Base-by-base conservation (phyloP, 768 basidiomycete genomes). In the Psilocybe cyanescens region DNA sequence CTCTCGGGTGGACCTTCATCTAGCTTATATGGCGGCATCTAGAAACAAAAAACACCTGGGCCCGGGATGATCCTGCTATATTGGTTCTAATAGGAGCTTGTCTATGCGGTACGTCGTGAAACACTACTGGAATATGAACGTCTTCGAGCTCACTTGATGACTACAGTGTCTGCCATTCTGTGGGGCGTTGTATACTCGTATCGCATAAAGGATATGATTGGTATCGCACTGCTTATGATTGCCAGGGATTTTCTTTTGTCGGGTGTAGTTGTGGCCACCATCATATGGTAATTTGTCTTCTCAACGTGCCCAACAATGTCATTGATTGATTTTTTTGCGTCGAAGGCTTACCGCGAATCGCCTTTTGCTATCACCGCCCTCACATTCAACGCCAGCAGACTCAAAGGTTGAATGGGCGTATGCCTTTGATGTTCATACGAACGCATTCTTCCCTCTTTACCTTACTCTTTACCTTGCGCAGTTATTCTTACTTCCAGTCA, bases 11-110 rank as follows among this genome's bases (percentile, higher is more conserved):
- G 47, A 45, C 60, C 14, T 58, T 28, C 39, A 55, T 62, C 37
- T 30, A 46, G 31, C 51, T 52, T 12, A 53, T 45, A n/a, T 46
- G 44, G n/a, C n/a, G 4, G 52, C 44, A 46, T 47, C 8, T 41
- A 92, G 95, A 98, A 81, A 98, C 96, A 17, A 98, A 97, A 82
- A 97, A 99, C 73, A 94, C 92, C 14, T 98, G 96, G 96, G 95
- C 96, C 17, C 82, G 97, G 73, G 97, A 99, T 74, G 97, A 99
- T 71, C 97, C 97, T 19, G 97, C 97, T 29, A 95, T 97, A 65
- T 83, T 98, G 29, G 83, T 98, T 30, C 84, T 99, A 52, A 88
- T 98, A 47, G 84, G 85, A 52, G 90, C 84, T 47, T 94, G 89
- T 72, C 83, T 96, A 19, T 82, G 81, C 55, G 87, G 95, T 94